phyloP scores from a whole-genome alignment of 139 green algal species.

The Chlamydomonas sp. region DNA sequence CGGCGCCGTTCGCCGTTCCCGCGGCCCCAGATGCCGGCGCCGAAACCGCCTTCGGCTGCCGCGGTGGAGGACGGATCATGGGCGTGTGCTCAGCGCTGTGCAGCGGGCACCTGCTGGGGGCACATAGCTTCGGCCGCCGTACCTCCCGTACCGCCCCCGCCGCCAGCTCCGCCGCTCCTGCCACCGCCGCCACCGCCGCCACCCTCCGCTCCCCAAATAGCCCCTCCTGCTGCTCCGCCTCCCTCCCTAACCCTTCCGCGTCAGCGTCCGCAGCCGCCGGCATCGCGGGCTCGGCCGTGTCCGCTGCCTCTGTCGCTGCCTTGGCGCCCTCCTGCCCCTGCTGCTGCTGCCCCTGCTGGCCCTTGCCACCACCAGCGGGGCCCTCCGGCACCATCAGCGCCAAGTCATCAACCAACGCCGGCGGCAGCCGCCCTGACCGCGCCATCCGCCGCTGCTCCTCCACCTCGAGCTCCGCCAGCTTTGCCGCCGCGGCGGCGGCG shows the following conservation, averaged over 20 bases:
- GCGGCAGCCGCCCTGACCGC: constrained; percentile 3
- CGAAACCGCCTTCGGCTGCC: background rate
- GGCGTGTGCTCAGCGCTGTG: background rate
- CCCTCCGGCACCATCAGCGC: constrained; percentile 5
- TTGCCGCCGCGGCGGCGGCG: background rate
- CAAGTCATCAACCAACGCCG: constrained; percentile 13
- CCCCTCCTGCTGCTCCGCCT: too few relatives aligned
- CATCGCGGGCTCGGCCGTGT: too few relatives aligned
- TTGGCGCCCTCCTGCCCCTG: background rate
- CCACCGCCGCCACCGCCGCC: background rate
- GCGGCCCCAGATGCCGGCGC: too few relatives aligned
- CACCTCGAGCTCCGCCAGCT: constrained; percentile 8
- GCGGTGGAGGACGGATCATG: constrained; percentile 5
- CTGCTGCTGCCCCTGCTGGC: background rate
- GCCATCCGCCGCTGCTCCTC: constrained; percentile 27
- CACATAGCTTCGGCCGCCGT: background rate
- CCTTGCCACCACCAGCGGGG: background rate
- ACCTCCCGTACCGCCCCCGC: background rate
- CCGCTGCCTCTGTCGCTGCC: too few relatives aligned
- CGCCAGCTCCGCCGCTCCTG: background rate
- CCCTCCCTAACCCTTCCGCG: too few relatives aligned
- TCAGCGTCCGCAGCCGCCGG: too few relatives aligned
- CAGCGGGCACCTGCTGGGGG: background rate
- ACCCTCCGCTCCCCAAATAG: background rate
- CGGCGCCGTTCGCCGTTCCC: too few relatives aligned